Base-by-base conservation (phyloP, 2,329 filamentous ascomycete species). In the Knufia fluminis region DNA sequence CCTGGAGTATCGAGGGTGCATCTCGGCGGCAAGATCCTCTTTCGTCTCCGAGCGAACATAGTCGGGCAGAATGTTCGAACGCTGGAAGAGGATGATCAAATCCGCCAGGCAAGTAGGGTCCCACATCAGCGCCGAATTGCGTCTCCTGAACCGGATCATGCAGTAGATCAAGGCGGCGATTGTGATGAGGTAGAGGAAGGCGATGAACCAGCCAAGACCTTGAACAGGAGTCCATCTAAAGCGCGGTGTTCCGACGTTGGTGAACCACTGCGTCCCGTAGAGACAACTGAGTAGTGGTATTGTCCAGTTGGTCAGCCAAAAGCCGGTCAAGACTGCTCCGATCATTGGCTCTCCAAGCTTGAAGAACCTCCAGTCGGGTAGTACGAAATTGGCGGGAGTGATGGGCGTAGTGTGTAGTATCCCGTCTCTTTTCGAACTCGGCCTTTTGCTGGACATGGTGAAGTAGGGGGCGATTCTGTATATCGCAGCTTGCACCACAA, bases 211-310 rank as follows among this genome's bases (percentile, higher is more conserved):
- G 22, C 85, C 81, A 19, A 92, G 75, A 12, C 81, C 81, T 58
- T 87, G 81, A 1, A 88, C 84, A 0, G 86, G 76, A 4, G 86
- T 78, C 90, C 90, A 96, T 48, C 75, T 76, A 86, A 88, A 95
- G 4, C 67, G 66, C 1, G 74, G 74, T 24, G 77, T 68, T 2
- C 75, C 71, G 19, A 75, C 70, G 32, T 81, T 72, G 36, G 78
- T 76, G 4, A 82, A 82, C 60, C 72, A 78, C 55, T 79, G 76
- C 17, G 79, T 76, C 53, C 82, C 79, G 65, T 91, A 96, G 24
- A 86, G 71, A 54, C 82, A 80, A 62, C 85, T 87, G 54, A 90
- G 79, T 16, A 97, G 75, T 1, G 90, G 91, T 33, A 96, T 77
- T 4, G 85, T 84, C 59, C 92, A 85, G 57, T 86, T 79, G 23